Percentiles rank a stretch among this genome's conserved stretches.
These are phyloP conservation scores for Noccaea bulbosa DNA, from an alignment of 345 rosid genomes.

Conservation along the genomic window DNA sequence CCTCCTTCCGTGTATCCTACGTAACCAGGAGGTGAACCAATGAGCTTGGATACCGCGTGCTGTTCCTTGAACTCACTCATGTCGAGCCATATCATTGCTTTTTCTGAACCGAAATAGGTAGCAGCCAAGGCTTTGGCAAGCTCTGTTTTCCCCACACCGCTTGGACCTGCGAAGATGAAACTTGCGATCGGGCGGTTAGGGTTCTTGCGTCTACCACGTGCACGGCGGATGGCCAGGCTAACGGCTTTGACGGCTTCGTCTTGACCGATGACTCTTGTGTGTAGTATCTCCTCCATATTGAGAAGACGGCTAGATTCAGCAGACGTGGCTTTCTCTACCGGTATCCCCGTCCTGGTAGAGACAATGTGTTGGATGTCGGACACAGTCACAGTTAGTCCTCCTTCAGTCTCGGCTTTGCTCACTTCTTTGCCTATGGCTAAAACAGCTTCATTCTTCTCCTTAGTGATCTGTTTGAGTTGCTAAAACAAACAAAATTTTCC, in stretches of 20 bases:
- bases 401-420: conserved; percentile 92
- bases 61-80: conserved; percentile 99
- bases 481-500: conserved; percentile 24
- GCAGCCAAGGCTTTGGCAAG: conserved; percentile 95
- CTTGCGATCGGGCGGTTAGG: conserved; percentile 97
- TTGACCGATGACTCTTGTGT: conserved; percentile 90
- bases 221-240: conserved; percentile 93
- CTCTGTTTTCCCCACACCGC: conserved; percentile 99
- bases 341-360: conserved; percentile 95
- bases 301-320: conserved; percentile 96
- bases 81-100: conserved; percentile 95
- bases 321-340: conserved; percentile 92
- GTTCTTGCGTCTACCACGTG: conserved; percentile 94
- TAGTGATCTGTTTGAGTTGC: no score
- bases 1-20: conserved; percentile 99
- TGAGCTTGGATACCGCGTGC: conserved; percentile 94
- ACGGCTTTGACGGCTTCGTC: conserved; percentile 97
- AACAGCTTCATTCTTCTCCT: no score
- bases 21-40: conserved; percentile 98
- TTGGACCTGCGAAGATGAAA: conserved; percentile 99
- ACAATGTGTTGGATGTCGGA: conserved; percentile 94
- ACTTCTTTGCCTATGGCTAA: no score
- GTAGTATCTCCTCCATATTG: conserved; percentile 95
- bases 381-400: conserved; percentile 80
- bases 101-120: conserved; percentile 95